Conservation (phyloP, 345 rosid species). For the Lumnitzera littorea region DNA sequence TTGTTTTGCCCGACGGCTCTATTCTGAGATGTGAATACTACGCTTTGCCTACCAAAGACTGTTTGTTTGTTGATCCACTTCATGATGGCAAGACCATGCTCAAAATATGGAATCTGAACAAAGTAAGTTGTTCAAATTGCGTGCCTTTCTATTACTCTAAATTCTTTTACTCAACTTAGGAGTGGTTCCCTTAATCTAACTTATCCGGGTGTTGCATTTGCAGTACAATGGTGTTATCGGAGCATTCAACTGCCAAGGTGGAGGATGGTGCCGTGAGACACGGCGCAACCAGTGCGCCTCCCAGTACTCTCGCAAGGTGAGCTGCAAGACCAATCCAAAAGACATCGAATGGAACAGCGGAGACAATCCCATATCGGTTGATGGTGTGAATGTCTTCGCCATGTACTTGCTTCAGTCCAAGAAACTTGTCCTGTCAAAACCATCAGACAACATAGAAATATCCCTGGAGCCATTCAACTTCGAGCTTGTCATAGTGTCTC, state of each 20-base stretch:
- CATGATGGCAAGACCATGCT: slow-evolving; percentile 99
- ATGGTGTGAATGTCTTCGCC: slow-evolving; percentile 50
- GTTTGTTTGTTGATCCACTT: slow-evolving; percentile 84
- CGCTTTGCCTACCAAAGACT: slow-evolving; percentile 88
- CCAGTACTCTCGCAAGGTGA: slow-evolving; percentile 40
- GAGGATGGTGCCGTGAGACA: slow-evolving; percentile 86
- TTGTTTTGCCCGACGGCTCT: slow-evolving; percentile 70
- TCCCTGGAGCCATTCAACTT: slow-evolving; percentile 70
- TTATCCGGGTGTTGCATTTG: background rate
- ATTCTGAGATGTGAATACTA: slow-evolving; percentile 76
- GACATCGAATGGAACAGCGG: slow-evolving; percentile 88
- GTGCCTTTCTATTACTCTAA: too few relatives aligned
- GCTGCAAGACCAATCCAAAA: slow-evolving; percentile 42
- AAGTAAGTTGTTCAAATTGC: slow-evolving; percentile 25
- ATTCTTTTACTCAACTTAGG: too few relatives aligned
- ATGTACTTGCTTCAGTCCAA: slow-evolving; percentile 64
- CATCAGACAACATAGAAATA: slow-evolving; percentile 38
- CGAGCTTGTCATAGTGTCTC: slow-evolving; percentile 78
- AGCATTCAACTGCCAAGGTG: slow-evolving; percentile 96
- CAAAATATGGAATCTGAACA: slow-evolving; percentile 96
- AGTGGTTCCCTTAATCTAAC: background rate
- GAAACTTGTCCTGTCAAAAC: slow-evolving; percentile 54
- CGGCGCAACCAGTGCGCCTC: slow-evolving; percentile 74
- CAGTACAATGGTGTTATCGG: slow-evolving; percentile 85
- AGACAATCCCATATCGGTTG: slow-evolving; percentile 52